These are phyloP conservation scores for Yamadazyma triangularis DNA, from an alignment of 1,139 yeast species.

Conservation along the genomic window DNA sequence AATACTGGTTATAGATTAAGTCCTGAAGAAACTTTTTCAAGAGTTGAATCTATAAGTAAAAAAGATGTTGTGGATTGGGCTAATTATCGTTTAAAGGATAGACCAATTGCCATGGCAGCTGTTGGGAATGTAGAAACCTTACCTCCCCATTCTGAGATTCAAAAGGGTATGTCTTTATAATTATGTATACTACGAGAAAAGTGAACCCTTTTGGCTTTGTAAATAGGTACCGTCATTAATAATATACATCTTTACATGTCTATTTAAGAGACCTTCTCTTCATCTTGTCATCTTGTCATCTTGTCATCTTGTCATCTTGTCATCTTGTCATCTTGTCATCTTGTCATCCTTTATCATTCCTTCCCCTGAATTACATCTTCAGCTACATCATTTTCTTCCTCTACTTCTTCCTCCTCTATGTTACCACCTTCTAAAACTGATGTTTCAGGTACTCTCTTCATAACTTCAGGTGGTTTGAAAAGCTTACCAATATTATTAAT, in stretches of 20 bases:
- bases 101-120: constrained; percentile 86
- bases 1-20: constrained; percentile 89
- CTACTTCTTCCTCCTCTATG: constrained; percentile 37
- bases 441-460: constrained; percentile 70
- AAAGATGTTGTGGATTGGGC: constrained; percentile 89
- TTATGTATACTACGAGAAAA: not conserved
- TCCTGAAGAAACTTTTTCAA: constrained; percentile 87
- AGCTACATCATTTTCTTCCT: constrained; percentile 41
- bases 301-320: no score
- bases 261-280: no score
- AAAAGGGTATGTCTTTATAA: constrained; percentile 29
- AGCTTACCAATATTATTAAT: constrained; percentile 83
- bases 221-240: no score
- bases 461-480: constrained; percentile 62
- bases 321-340: no score
- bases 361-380: constrained; percentile 34
- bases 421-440: constrained; percentile 43
- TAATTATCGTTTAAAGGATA: constrained; percentile 68
- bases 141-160: constrained; percentile 54
- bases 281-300: no score
- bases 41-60: constrained; percentile 74
- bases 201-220: no score
- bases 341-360: constrained; percentile 21
- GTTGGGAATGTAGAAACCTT: constrained; percentile 72
- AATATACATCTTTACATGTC: no score